Evolutionary conservation across 108 stramenopile species (phyloP).

Genomic region (Pinguiococcus pyrenoidosus): DNA sequence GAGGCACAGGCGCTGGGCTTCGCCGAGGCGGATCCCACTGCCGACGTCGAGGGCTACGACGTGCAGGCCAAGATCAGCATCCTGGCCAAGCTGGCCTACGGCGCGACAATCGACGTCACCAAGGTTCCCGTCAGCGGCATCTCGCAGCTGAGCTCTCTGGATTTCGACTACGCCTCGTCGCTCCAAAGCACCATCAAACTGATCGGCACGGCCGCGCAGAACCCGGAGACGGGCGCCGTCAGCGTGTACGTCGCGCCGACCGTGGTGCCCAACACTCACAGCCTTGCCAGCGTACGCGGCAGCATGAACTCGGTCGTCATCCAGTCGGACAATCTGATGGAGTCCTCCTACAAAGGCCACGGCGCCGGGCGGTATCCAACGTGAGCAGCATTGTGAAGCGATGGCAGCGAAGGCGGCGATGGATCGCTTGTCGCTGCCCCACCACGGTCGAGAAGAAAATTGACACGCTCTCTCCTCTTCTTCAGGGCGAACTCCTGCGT

Average conservation of each 20-base stretch:
- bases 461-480: too few species aligned
- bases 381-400: too few species aligned
- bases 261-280: constrained; percentile 49
- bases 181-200: constrained; percentile 80
- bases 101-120: constrained; percentile 48
- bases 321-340: constrained; percentile 50
- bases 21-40: constrained; percentile 88
- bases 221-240: constrained; percentile 44
- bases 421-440: too few species aligned
- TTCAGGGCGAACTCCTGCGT: constrained; percentile 84
- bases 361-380: constrained; percentile 83
- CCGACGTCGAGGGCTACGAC: constrained; percentile 77
- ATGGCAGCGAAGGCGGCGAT: too few species aligned
- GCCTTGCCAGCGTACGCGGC: constrained; percentile 50
- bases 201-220: constrained; percentile 58
- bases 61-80: constrained; percentile 77
- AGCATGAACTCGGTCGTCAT: constrained; percentile 61
- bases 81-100: constrained; percentile 72
- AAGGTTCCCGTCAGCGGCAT: constrained; percentile 64
- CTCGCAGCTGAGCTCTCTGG: constrained; percentile 47
- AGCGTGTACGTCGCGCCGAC: constrained; percentile 65
- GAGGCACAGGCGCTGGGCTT: constrained; percentile 73
- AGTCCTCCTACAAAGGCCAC: constrained; percentile 57
- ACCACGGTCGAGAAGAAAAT: too few species aligned
- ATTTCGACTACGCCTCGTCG: constrained; percentile 66